Evolutionary conservation across 768 basidiomycete species (phyloP), one percentile per base, ranked within the genome.

Genomic region (Rossbeevera mucosa): DNA sequence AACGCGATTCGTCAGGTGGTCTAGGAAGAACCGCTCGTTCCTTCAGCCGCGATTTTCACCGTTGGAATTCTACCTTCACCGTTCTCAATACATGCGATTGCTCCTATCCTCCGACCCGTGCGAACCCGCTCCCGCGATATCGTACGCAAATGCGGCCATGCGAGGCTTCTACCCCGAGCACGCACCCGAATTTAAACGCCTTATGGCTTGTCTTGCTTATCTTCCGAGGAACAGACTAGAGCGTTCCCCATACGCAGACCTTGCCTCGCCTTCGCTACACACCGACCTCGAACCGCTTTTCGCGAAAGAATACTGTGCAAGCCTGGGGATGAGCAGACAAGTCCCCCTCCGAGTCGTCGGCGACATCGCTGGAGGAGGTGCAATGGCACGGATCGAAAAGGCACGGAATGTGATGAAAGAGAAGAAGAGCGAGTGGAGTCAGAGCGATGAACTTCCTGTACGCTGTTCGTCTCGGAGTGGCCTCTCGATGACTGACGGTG

Each of bases 351-450:
- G 85, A 36, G 91, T 96, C 3, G 86, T 94, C 3, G 91, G 91
- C 3, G 94, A 95, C 60, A 86, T 98, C 47, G 96, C 95, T 1
- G 91, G 89, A 0, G 88, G 91, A 5, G 93, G 94, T 2, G 94
- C 94, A 0, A 70, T 98, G 51, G 86, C 88, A 6, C 82, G 88
- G 62, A 94, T 98, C 41, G 92, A 95, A 72, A 98, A 97, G 68
- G 94, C 92, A 6, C 79, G 91, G 55, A 88, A 86, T 56, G 90
- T 98, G 24, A 90, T 98, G 87, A 82, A 91, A 57, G 92, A 95
- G 64, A 79, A 86, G 59, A 88, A 91, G 75, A 92, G 89, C 59
- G 91, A 93, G 71, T 96, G 95, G 88, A 87, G 83, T 66, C 88
- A 88, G 59, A 80, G 82, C 20, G 85, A 90, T 51, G 95, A 98